A percentile compares a stretch with the other conserved stretches of the same genome.
Conservation (phyloP, 768 basidiomycete genomes). For the Xerocomus spinulosus region DNA sequence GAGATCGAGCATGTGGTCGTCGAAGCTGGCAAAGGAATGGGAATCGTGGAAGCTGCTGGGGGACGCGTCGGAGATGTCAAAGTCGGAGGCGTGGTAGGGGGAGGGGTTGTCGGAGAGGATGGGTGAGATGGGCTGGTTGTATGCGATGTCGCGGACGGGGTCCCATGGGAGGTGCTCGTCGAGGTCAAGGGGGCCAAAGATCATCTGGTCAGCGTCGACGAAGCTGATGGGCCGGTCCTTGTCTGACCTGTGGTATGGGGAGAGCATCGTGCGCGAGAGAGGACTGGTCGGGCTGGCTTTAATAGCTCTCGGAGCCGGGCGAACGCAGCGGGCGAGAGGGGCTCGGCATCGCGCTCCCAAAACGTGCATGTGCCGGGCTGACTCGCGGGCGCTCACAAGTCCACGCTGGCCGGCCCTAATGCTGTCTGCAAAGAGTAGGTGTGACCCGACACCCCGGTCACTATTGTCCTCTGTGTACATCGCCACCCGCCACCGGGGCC, state of each 20-base stretch:
- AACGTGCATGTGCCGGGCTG: constrained; percentile 38
- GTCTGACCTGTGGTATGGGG: constrained; percentile 30
- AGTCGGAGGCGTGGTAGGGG: constrained; percentile 38
- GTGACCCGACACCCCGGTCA: constrained; percentile 9
- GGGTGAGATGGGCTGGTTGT: constrained; percentile 39
- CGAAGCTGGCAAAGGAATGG: constrained; percentile 27
- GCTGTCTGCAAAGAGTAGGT: constrained; percentile 2
- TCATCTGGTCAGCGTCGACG: constrained; percentile 35
- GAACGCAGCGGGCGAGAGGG: too few relatives aligned
- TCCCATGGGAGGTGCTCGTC: constrained; percentile 30
- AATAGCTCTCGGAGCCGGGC: constrained; percentile 37
- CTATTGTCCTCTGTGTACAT: constrained; percentile 26
- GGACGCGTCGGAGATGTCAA: constrained; percentile 40
- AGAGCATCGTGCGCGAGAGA: constrained; percentile 37
- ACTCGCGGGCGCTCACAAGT: too few relatives aligned
- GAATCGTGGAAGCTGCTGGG: constrained; percentile 35
- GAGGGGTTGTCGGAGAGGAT: constrained; percentile 36
- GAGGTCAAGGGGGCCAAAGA: constrained; percentile 33
- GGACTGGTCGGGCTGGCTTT: constrained; percentile 25
- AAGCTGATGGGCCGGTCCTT: constrained; percentile 33
- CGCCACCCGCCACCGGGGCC: constrained; percentile 32
- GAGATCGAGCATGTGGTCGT: constrained; percentile 38
- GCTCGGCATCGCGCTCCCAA: too few relatives aligned
- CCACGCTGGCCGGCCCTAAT: constrained; percentile 23
- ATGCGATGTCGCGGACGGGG: constrained; percentile 31